Conservation (phyloP, 2,329 filamentous ascomycete genomes). For the Elsinoe necatrix region DNA sequence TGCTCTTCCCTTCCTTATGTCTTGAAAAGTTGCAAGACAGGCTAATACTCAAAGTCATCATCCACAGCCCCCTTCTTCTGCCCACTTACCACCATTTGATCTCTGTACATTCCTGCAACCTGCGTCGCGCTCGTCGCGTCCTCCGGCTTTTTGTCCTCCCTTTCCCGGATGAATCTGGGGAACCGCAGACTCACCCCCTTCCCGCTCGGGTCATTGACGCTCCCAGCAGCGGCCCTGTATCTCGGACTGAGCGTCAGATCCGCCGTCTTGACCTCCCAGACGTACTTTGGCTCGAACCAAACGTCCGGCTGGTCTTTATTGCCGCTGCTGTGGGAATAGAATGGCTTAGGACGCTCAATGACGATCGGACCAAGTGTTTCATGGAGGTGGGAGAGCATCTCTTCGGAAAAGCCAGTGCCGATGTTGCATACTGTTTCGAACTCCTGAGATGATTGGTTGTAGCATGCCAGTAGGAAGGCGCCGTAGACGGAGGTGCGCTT, state of each 20-base stretch:
- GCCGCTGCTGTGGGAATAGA: slow-evolving; percentile 77
- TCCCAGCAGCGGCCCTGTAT: slow-evolving; percentile 73
- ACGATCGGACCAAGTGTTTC: slow-evolving; percentile 63
- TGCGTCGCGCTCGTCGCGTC: slow-evolving; percentile 75
- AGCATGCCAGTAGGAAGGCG: slow-evolving; percentile 89
- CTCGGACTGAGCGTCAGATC: slow-evolving; percentile 86
- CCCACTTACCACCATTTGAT: slow-evolving; percentile 84
- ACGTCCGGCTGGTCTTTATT: slow-evolving; percentile 94
- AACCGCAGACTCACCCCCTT: slow-evolving; percentile 84
- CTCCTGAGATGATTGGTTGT: slow-evolving; percentile 67
- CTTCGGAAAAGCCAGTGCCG: slow-evolving; percentile 92
- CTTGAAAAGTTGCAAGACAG: not conserved
- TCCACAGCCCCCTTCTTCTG: slow-evolving; percentile 80
- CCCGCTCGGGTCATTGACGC: slow-evolving; percentile 44
- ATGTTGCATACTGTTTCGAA: slow-evolving; percentile 99
- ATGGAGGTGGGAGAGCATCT: slow-evolving; percentile 82
- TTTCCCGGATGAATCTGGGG: slow-evolving; percentile 80
- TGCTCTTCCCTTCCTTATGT: no score
- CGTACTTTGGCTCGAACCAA: slow-evolving; percentile 90
- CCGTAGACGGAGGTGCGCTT: slow-evolving; percentile 95
- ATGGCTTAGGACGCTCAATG: slow-evolving; percentile 88
- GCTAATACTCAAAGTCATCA: slow-evolving; percentile 93
- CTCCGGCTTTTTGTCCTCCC: slow-evolving; percentile 94
- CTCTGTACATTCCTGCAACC: slow-evolving; percentile 94
- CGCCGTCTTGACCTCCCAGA: slow-evolving; percentile 97